Conservation (phyloP, 2,329 filamentous ascomycete species). For the Stemphylium lycopersici region DNA sequence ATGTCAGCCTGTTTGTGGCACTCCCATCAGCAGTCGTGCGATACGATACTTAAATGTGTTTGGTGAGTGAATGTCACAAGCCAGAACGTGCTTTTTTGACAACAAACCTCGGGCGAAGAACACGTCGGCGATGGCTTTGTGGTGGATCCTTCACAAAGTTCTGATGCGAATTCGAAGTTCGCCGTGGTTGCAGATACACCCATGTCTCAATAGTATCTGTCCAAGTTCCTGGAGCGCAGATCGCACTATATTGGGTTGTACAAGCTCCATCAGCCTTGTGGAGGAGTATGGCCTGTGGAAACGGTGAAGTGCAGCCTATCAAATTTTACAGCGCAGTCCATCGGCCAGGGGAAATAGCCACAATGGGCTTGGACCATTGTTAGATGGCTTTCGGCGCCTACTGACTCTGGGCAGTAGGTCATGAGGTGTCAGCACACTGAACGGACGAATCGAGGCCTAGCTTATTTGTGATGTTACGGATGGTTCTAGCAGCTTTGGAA, state of each 20-base stretch:
- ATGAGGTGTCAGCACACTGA: slow-evolving; percentile 10
- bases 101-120: slow-evolving; percentile 22
- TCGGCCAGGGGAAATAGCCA: slow-evolving; percentile 18
- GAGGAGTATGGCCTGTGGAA: background rate
- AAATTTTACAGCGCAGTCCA: background rate
- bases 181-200: slow-evolving; percentile 30
- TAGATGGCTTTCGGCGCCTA: slow-evolving; percentile 14
- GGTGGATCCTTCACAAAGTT: slow-evolving; percentile 13
- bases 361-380: slow-evolving; percentile 3
- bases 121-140: slow-evolving; percentile 20
- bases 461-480: background rate
- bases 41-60: slow-evolving; percentile 11
- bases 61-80: slow-evolving; percentile 23
- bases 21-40: slow-evolving; percentile 4
- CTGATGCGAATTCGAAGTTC: slow-evolving; percentile 5
- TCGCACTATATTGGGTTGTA: slow-evolving; percentile 9
- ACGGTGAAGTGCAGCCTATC: slow-evolving; percentile 9
- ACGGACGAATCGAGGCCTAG: slow-evolving; percentile 9
- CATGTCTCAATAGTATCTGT: slow-evolving; percentile 10
- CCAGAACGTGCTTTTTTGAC: slow-evolving; percentile 12
- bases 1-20: background rate
- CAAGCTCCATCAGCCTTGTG: slow-evolving; percentile 5
- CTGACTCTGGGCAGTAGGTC: slow-evolving; percentile 6
- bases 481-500: background rate
- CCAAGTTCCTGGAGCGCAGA: slow-evolving; percentile 9